Conservation (phyloP, 768 basidiomycete species). For the Psilocybe cyanescens region DNA sequence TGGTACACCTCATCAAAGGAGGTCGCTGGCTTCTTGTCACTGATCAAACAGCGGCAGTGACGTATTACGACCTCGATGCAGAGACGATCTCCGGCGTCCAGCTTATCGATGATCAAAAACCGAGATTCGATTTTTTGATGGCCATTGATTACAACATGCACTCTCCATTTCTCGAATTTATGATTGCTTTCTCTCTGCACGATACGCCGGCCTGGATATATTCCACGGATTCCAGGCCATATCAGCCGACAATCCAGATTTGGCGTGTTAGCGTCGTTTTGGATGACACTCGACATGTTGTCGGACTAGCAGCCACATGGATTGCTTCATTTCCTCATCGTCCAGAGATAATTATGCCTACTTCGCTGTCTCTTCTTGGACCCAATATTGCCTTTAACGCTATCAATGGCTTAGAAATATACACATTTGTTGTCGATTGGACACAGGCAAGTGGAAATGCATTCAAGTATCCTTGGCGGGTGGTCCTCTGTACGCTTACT, state of each 20-base stretch:
- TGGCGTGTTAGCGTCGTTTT: not conserved
- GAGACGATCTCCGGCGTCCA: not conserved
- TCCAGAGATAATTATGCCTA: not conserved
- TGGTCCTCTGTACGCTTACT: too few species aligned
- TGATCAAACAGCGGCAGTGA: not conserved
- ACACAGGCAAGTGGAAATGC: not conserved
- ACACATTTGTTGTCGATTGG: not conserved
- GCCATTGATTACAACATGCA: too few species aligned
- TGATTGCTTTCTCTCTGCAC: too few species aligned
- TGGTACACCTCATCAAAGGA: slow-evolving; percentile 3
- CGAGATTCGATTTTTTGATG: too few species aligned
- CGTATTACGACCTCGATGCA: slow-evolving; percentile 9
- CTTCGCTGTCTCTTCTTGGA: not conserved
- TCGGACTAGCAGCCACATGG: not conserved
- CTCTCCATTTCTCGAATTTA: too few species aligned
- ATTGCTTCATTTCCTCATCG: not conserved
- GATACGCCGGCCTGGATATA: too few species aligned
- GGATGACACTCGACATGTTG: not conserved
- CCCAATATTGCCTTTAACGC: not conserved
- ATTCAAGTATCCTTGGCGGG: not conserved
- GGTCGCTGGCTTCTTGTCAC: slow-evolving; percentile 9
- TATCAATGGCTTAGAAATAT: not conserved
- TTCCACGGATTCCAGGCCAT: too few species aligned
- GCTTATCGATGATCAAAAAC: not conserved
- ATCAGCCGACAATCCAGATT: not conserved